These are phyloP conservation scores for Tylopilus orsonianus DNA, from an alignment of 1,284 basidiomycete genomes.

Conservation along the genomic window DNA sequence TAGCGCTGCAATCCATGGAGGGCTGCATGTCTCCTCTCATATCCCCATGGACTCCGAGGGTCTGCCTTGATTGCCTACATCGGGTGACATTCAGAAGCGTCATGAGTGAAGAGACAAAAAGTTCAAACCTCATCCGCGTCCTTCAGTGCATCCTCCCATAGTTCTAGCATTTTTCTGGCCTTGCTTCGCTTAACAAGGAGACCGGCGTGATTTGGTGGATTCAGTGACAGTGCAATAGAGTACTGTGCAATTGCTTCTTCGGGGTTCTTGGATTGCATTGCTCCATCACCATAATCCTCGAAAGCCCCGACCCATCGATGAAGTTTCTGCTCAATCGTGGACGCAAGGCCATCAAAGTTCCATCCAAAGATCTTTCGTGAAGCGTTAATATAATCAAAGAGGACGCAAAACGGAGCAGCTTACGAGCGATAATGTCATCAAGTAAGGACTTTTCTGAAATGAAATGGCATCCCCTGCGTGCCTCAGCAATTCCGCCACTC, in stretches of 20 bases:
- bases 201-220: not conserved
- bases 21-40: not conserved
- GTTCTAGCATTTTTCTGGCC: not conserved
- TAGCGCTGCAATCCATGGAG: not conserved
- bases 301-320: not conserved
- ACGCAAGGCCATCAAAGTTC: not conserved
- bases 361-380: not conserved
- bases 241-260: not conserved
- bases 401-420: not conserved
- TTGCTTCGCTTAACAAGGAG: not conserved
- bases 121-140: not conserved
- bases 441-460: not conserved
- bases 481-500: not conserved
- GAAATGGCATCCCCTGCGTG: not conserved
- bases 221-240: not conserved
- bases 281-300: not conserved
- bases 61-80: not conserved
- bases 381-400: not conserved
- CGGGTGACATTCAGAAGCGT: not conserved
- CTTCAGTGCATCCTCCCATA: not conserved
- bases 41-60: not conserved
- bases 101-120: not conserved
- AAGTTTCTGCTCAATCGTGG: not conserved
- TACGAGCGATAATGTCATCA: not conserved
- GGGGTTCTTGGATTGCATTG: not conserved